Conservation (phyloP, 169 alveolate genomes). For the Plasmodium cynomolgi region DNA sequence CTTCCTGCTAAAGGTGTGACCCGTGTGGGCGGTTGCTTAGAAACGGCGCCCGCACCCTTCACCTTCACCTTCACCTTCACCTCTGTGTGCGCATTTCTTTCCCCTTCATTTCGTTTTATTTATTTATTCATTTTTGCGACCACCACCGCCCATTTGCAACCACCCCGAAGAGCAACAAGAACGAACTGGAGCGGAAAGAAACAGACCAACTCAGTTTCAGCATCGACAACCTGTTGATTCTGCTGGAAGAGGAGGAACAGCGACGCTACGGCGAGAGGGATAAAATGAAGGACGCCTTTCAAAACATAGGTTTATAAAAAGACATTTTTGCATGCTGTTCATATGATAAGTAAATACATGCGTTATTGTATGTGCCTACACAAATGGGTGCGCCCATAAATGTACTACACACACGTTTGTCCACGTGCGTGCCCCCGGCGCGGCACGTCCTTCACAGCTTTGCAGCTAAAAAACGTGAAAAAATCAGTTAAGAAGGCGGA, state of each 20-base stretch:
- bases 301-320: constrained; percentile 46
- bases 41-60: not conserved
- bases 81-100: not conserved
- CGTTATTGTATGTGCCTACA: not conserved
- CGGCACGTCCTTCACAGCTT: constrained; percentile 21
- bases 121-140: not conserved
- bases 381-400: not conserved
- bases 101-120: constrained; percentile 3
- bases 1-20: constrained; percentile 45
- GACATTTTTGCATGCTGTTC: not conserved
- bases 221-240: constrained; percentile 38
- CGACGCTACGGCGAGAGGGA: constrained; percentile 40
- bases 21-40: not conserved
- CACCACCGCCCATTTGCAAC: not conserved
- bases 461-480: constrained; percentile 62
- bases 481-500: constrained; percentile 57
- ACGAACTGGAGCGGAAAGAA: constrained; percentile 48
- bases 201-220: constrained; percentile 46
- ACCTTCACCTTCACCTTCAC: not conserved
- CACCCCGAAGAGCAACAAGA: constrained; percentile 48
- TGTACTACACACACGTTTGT: not conserved
- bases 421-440: not conserved
- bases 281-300: constrained; percentile 54
- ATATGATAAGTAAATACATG: not conserved
- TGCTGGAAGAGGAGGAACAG: constrained; percentile 45